phyloP scores from a whole-genome alignment of 2,329 filamentous ascomycete genomes.

The Cladosporium sp. region DNA sequence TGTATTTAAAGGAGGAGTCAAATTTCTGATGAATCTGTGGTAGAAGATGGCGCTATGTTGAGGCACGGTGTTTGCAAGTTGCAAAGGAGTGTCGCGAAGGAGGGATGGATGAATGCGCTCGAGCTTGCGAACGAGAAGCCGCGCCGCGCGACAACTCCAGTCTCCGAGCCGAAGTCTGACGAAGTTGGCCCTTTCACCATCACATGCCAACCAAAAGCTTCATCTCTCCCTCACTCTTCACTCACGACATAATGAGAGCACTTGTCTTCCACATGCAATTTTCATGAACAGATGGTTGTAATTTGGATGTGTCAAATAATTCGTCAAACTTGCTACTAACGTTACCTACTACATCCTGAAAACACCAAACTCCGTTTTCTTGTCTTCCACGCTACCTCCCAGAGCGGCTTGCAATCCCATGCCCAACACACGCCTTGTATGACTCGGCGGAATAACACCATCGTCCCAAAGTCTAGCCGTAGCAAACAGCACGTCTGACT shows the following conservation, averaged over 20 bases:
- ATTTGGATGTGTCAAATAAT: no score
- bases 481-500: constrained; percentile 86
- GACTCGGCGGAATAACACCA: constrained; percentile 47
- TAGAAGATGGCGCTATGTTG: background rate
- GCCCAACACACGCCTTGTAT: constrained; percentile 46
- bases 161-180: background rate
- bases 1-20: background rate
- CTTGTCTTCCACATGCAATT: no score
- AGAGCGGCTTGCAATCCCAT: constrained; percentile 45
- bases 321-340: no score
- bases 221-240: no score
- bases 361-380: constrained; percentile 35
- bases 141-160: background rate
- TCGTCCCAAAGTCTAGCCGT: constrained; percentile 82
- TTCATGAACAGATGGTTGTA: no score
- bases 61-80: background rate
- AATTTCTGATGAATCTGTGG: background rate
- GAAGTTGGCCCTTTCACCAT: background rate
- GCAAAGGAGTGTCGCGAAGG: no score
- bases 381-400: constrained; percentile 31
- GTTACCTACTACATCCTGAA: constrained; percentile 40
- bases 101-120: background rate
- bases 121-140: background rate
- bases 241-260: no score
- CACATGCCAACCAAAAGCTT: no score